These are phyloP conservation scores for Gracilaria domingensis DNA, from an alignment of 23 red algal species.

Conservation along the genomic window DNA sequence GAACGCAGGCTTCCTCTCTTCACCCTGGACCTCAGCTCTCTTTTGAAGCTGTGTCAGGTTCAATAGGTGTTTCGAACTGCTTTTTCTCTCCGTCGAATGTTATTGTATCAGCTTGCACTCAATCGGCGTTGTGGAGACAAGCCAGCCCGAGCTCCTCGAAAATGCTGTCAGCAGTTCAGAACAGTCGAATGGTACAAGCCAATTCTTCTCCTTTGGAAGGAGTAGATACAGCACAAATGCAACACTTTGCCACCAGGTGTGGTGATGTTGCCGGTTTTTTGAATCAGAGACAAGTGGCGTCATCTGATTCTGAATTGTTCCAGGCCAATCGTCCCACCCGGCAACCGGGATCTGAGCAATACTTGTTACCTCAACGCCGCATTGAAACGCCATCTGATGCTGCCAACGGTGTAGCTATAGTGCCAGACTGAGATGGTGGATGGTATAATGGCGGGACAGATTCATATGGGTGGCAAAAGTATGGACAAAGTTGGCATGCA, in stretches of 20 bases:
- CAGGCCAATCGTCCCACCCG: neutral
- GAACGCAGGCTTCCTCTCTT: neutral
- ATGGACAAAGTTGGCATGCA: neutral
- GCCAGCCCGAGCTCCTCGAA: neutral
- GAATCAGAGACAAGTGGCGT: neutral
- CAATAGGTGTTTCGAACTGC: neutral
- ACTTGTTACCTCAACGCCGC: neutral
- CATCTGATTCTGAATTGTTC: neutral
- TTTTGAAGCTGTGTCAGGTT: neutral
- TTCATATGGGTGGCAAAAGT: neutral
- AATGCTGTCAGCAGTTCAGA: neutral
- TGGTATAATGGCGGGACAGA: neutral
- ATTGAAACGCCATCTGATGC: neutral
- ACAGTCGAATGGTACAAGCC: neutral
- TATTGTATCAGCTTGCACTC: slow-evolving; percentile 18
- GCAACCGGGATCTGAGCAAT: neutral
- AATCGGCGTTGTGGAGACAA: slow-evolving; percentile 20
- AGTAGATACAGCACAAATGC: neutral
- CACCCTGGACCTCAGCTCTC: neutral
- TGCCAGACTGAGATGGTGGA: neutral
- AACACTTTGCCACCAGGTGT: neutral
- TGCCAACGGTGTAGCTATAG: no score
- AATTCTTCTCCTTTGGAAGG: neutral
- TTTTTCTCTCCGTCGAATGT: slow-evolving; percentile 6
- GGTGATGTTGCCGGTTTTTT: neutral